Percentiles rank a stretch among this genome's conserved stretches.
Conservation (phyloP, 768 basidiomycete genomes). For the Suillus variegatus region DNA sequence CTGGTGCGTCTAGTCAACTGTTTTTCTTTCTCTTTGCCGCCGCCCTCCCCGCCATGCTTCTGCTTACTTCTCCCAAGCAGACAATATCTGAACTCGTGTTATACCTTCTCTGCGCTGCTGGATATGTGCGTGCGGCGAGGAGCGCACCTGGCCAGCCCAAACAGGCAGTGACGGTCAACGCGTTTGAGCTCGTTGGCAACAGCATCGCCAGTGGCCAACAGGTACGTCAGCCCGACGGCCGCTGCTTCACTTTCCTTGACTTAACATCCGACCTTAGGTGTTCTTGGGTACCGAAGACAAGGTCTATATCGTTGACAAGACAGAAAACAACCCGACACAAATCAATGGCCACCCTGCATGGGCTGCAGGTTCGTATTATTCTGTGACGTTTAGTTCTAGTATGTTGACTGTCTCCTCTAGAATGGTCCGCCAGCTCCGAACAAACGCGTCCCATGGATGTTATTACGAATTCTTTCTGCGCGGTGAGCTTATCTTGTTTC, state of each 20-base stretch:
- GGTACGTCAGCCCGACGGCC: slow-evolving; percentile 36
- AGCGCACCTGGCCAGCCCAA: slow-evolving; percentile 52
- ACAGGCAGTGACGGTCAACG: slow-evolving; percentile 44
- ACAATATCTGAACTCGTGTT: not conserved
- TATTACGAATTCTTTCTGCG: slow-evolving; percentile 81
- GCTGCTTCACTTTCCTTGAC: not conserved
- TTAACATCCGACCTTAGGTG: slow-evolving; percentile 22
- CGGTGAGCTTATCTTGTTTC: slow-evolving; percentile 43
- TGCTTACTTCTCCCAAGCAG: not conserved
- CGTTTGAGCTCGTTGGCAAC: slow-evolving; percentile 69
- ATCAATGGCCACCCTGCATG: slow-evolving; percentile 74
- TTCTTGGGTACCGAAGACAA: slow-evolving; percentile 49
- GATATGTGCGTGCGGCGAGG: not conserved
- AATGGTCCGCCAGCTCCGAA: slow-evolving; percentile 59
- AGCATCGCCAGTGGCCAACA: slow-evolving; percentile 79
- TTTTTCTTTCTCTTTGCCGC: not conserved
- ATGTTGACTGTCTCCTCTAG: slow-evolving; percentile 21
- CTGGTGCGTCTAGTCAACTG: too few species aligned
- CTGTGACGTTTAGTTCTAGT: not conserved
- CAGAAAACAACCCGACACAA: slow-evolving; percentile 66
- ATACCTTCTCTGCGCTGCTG: slow-evolving; percentile 9
- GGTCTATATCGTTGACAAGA: slow-evolving; percentile 77
- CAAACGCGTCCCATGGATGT: slow-evolving; percentile 71
- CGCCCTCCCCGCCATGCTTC: not conserved
- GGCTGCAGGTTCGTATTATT: slow-evolving; percentile 51